Base-by-base conservation (phyloP, 192 early-diverging fungal species). In the Coemansia sp. region DNA sequence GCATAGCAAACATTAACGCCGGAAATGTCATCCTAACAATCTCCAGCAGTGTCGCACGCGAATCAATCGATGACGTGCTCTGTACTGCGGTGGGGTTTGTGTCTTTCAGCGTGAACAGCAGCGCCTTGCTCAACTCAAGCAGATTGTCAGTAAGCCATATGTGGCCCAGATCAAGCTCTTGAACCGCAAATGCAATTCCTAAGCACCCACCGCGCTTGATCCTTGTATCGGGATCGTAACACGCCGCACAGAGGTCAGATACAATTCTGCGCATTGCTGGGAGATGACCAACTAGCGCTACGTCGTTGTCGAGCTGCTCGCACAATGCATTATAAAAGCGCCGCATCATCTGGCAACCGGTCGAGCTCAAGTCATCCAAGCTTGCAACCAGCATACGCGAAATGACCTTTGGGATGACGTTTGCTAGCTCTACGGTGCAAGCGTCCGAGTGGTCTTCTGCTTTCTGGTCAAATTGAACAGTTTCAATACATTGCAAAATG, bases 91-190 rank as follows among this genome's bases (percentile, higher is more conserved):
- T 79, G 15, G 68, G 12, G 38, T 61, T 63, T 69, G 76, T 80
- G 69, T 97, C 96, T 78, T 99, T 98, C 10, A 99, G 86, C 17
- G 98, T 90, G 63, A 93, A 98, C 4, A 99, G 71, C 15, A 99
- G 70, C 1, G 93, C 89, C 61, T 92, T 91, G 65, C 93, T 90
- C 67, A 97, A 95, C 61, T 98, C 97, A 8, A 98, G 71, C 58
- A 97, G 88, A 68, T 95, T 93, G 28, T 91, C 90, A n/a, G 92
- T 70, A 82, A 97, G 88, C 97, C 97, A 99, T 28, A 85, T 79
- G 15, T 84, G 84, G 5, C 94, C 92, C 73, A 99, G 81, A 21
- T 90, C 85, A 28, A 99, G 83, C 62, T 93, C 82, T 0, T 89
- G 86, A 46, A 86, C 88, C 51, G 94, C 83, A 48, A 96, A 83